Evolutionary conservation across 2,329 filamentous ascomycete species (phyloP), one percentile per base, ranked within the genome.

Genomic region (Teratosphaeria zuluensis): DNA sequence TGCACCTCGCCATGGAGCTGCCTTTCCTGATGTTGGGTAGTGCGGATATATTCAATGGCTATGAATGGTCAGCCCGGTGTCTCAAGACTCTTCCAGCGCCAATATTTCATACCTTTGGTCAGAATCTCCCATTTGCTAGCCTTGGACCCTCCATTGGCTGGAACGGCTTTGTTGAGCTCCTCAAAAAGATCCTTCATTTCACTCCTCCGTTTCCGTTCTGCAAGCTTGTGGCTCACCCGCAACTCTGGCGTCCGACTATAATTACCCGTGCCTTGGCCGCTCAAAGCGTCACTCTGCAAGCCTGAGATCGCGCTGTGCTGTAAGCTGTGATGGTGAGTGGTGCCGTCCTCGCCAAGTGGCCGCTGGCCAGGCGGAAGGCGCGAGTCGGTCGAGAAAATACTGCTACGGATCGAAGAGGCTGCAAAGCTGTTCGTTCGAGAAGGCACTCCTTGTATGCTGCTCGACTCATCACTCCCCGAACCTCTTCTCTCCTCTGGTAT

Each of bases 161-260:
- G 89, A 75, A 92, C 86, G 42, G 90, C 78, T 64, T 88, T 86
- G 64, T 90, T 84, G 8, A 94, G 76, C 65, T 90, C 86, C 64
- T 94, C 89, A 68, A 94, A 94, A 0, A 94, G 76, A 67, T 89
- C 86, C 75, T 94, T 94, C 89, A 94, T 94, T 70, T 94, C 89
- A 8, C 89, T 92, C 61, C 89, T 80, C 46, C 89, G 82, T 76
- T 94, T 94, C 42, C 89, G 81, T 74, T 94, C 89, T 0, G 89
- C 89, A 58, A 94, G 81, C 73, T 94, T 94, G 74, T 94, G 89
- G 69, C 88, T 92, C 54, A 92, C 83, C 24, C 89, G 83, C 46
- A 94, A 78, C 72, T 94, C 89, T 0, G 89, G 89, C 0, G 89
- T 94, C 48, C 89, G 79, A 66, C 88, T 92, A 72, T 94, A 94